These are phyloP conservation scores for Rubroboletus satanas DNA, from an alignment of 768 basidiomycete species.

Conservation along the genomic window DNA sequence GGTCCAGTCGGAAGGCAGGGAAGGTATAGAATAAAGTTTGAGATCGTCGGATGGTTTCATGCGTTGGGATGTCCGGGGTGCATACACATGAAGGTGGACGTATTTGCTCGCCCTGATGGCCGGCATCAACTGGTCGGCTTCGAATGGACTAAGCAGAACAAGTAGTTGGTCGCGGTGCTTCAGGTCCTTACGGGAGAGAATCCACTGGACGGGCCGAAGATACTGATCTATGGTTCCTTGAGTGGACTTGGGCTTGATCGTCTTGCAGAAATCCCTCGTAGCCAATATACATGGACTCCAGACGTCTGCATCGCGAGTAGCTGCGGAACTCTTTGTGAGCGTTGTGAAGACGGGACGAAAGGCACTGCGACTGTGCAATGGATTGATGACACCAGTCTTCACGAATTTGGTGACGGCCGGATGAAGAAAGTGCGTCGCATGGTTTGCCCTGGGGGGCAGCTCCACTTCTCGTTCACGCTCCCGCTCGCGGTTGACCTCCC, in stretches of 20 bases:
- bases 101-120: conserved; percentile 29
- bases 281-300: conserved; percentile 13
- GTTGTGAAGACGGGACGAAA: conserved; percentile 21
- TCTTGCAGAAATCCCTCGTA: conserved; percentile 8
- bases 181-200: conserved; percentile 4
- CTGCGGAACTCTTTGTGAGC: not conserved
- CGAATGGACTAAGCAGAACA: conserved; percentile 21
- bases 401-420: conserved; percentile 20
- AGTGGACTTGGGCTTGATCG: not conserved
- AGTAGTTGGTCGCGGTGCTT: not conserved
- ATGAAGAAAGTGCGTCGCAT: conserved; percentile 16
- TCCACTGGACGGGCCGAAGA: conserved; percentile 22
- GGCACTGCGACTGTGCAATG: not conserved
- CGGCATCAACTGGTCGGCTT: conserved; percentile 38
- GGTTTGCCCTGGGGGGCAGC: conserved; percentile 26
- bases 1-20: not conserved
- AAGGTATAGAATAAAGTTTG: conserved; percentile 5
- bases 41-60: conserved; percentile 37
- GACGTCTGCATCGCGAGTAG: conserved; percentile 14
- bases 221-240: conserved; percentile 5
- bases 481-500: no score
- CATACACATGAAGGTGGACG: conserved; percentile 40
- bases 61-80: conserved; percentile 34
- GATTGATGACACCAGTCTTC: conserved; percentile 21
- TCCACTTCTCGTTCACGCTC: conserved; percentile 38